Conservation (phyloP, 768 basidiomycete species). For the Leccinellum albellum region DNA sequence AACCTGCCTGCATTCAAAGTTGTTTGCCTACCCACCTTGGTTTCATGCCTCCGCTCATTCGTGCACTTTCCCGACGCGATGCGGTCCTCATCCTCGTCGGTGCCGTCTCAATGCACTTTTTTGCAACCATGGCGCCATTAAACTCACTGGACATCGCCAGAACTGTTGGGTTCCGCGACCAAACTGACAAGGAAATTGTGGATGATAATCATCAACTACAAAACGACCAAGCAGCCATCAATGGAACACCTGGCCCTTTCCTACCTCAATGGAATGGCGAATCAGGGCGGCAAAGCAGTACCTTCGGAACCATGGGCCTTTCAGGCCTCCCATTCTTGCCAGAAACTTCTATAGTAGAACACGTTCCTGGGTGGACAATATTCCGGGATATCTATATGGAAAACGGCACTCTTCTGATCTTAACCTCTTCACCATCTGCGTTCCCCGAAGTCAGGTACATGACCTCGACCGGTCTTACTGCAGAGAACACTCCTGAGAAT, state of each 20-base stretch:
- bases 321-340: conserved; percentile 34
- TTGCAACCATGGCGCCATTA: conserved; percentile 38
- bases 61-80: conserved; percentile 50
- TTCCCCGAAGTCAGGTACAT: conserved; percentile 54
- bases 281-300: neutral
- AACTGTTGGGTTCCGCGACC: conserved; percentile 19
- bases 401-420: conserved; percentile 74
- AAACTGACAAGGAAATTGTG: neutral
- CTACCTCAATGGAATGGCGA: neutral
- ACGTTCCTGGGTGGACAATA: conserved; percentile 82
- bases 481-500: conserved; percentile 59
- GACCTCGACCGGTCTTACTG: conserved; percentile 62
- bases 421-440: conserved; percentile 42
- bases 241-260: neutral
- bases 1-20: neutral
- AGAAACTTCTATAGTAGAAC: conserved; percentile 54
- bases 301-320: neutral
- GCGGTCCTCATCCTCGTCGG: conserved; percentile 57
- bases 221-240: conserved; percentile 4
- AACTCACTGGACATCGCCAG: conserved; percentile 31
- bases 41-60: conserved; percentile 36
- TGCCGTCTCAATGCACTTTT: conserved; percentile 52
- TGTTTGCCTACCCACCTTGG: neutral
- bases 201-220: neutral
- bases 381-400: conserved; percentile 82